Evolutionary conservation across 768 basidiomycete genomes (phyloP).

Genomic region (Amyloporia xantha): DNA sequence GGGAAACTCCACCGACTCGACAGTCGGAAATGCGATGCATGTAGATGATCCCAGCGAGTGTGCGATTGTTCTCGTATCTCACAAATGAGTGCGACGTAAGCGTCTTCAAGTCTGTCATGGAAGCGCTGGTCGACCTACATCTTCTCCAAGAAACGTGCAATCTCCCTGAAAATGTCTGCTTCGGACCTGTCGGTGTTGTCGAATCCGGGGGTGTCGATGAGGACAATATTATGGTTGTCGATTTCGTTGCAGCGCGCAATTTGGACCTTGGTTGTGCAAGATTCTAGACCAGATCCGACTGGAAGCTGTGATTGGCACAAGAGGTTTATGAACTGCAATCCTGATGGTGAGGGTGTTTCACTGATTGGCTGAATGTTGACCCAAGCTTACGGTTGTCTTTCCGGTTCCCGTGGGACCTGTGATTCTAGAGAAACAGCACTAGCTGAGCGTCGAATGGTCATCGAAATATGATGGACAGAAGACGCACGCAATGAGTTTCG

Average conservation of each 20-base stretch:
- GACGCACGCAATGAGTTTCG: constrained; percentile 1
- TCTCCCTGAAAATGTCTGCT: constrained; percentile 1
- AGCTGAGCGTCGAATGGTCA: neutral
- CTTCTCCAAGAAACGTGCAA: neutral
- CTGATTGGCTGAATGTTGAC: neutral
- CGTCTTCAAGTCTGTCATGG: neutral
- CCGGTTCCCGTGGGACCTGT: constrained; percentile 20
- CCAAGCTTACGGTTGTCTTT: constrained; percentile 15
- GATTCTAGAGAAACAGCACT: constrained; percentile 8
- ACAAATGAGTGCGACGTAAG: neutral
- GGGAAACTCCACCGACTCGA: constrained; percentile 26
- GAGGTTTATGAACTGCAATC: constrained; percentile 19
- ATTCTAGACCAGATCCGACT: constrained; percentile 13
- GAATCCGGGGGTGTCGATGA: constrained; percentile 21
- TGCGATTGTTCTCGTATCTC: constrained; percentile 7
- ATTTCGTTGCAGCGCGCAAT: constrained; percentile 9
- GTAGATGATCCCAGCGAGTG: constrained; percentile 28
- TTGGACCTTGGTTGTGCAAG: constrained; percentile 16
- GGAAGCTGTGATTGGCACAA: constrained; percentile 12
- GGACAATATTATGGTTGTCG: constrained; percentile 9
- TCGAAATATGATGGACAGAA: neutral
- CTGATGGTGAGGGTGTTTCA: neutral
- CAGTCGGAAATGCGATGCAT: constrained; percentile 29
- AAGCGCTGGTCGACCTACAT: neutral
- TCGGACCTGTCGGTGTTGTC: constrained; percentile 12